Base-by-base conservation (phyloP, 176 grass and related monocot species). In the Melocanna baccifera region DNA sequence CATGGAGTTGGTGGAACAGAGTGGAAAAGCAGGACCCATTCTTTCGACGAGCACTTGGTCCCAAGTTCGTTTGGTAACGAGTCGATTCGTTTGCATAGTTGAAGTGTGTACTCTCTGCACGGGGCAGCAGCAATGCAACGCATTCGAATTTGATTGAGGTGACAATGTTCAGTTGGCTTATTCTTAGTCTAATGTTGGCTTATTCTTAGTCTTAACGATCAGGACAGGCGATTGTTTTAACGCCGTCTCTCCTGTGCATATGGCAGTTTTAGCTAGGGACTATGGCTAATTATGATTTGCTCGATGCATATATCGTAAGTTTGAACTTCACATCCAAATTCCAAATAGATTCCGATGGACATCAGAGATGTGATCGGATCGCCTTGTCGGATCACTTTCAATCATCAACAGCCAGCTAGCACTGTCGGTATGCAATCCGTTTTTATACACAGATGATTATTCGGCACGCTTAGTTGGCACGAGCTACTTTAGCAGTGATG, bases 331-430 rank as follows among this genome's bases (percentile, higher is more conserved):
- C 26, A 37, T 29, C 84, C 51, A 19, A 12, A 71, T 26, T 29
- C 84, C 51, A 19, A 12, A 62, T 40, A 42, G 8, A 34, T 67
- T 47, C 8, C 15, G 29, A 52, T 28, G 42, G 52, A 4, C 32
- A 48, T 52, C 34, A 53, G 0, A 15, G 0, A 20, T 37, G n/a
- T 45, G 19, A 45, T 47, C 5, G n/a, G 2, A 20, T 62, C 45
- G 34, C 75, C 18, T 23, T 26, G 2, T 19, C 26, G 4, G 18
- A 16, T 71, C 78, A 46, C 66, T 82, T 26, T 78, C 78, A 73
- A 78, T 78, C 47, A 86, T 82, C 56, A 71, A 20, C 40, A 30
- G 78, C 83, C 83, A 90, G 88, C 83, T 86, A 86, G 83, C 83
- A 2, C 7, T 72, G 88, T 82, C 88, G 71, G 83, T 56, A 20